Evolutionary conservation across 371 early-diverging fungal genomes (phyloP).

Genomic region (Parasitella parasitica): DNA sequence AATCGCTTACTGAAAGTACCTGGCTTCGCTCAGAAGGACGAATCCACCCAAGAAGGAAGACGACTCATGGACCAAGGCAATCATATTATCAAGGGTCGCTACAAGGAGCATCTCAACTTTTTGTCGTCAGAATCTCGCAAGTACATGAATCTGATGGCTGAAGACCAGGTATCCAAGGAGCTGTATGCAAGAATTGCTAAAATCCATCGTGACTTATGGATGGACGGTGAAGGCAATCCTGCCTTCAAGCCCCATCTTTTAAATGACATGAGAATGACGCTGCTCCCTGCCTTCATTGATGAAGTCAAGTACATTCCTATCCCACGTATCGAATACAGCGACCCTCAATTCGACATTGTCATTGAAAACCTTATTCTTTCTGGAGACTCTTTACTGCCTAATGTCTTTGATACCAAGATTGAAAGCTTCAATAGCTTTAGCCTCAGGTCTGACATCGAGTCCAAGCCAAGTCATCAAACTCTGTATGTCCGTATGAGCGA

Average conservation of each 20-base stretch:
- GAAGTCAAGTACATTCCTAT: conserved; percentile 64
- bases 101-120: conserved; percentile 22
- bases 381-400: conserved; percentile 60
- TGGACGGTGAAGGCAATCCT: conserved; percentile 45
- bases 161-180: conserved; percentile 37
- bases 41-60: conserved; percentile 33
- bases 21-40: conserved; percentile 21
- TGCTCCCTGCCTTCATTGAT: conserved; percentile 56
- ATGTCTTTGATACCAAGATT: conserved; percentile 51
- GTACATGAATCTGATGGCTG: conserved; percentile 26
- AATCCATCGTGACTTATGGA: conserved; percentile 42
- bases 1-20: conserved; percentile 30
- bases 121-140: conserved; percentile 19
- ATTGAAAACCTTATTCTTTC: conserved; percentile 52
- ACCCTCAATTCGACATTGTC: conserved; percentile 53
- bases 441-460: conserved; percentile 27
- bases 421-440: conserved; percentile 41
- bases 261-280: conserved; percentile 51
- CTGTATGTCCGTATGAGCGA: conserved; percentile 31
- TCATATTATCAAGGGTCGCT: conserved; percentile 21
- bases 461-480: conserved; percentile 46
- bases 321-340: conserved; percentile 63
- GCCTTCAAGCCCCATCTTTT: conserved; percentile 61
- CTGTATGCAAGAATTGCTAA: conserved; percentile 19
- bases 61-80: conserved; percentile 27